Evolutionary conservation across 148 eudicot genomes (phyloP).

Genomic region (Rhododendron williamsianum): DNA sequence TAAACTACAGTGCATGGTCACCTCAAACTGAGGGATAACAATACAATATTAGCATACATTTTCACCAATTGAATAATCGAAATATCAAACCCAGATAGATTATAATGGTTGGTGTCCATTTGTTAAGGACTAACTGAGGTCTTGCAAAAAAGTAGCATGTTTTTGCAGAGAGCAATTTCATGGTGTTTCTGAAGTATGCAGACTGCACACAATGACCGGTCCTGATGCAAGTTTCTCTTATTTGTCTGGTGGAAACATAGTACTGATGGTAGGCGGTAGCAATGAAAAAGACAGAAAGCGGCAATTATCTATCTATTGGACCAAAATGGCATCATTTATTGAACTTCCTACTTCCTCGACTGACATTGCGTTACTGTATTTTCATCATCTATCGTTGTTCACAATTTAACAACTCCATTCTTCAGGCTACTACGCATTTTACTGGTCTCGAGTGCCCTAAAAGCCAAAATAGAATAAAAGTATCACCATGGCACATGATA

Average conservation of each 20-base stretch:
- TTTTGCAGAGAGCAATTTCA: neutral
- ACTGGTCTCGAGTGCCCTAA: neutral
- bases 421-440: neutral
- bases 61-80: neutral
- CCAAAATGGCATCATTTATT: neutral
- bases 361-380: too few species aligned
- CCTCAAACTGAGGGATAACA: neutral
- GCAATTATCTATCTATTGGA: neutral
- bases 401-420: neutral
- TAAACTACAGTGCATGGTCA: constrained; percentile 17
- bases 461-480: neutral
- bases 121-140: neutral
- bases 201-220: neutral
- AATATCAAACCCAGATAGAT: neutral
- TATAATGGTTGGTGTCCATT: neutral
- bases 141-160: neutral
- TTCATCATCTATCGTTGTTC: neutral
- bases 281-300: neutral
- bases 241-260: neutral
- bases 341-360: neutral
- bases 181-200: neutral
- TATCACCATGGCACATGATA: neutral
- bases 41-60: neutral
- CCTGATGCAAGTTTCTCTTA: neutral
- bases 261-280: neutral